Evolutionary conservation across 2,329 filamentous ascomycete genomes (phyloP), one percentile per base, ranked within the genome.

Genomic region (Shiraia bambusicola): DNA sequence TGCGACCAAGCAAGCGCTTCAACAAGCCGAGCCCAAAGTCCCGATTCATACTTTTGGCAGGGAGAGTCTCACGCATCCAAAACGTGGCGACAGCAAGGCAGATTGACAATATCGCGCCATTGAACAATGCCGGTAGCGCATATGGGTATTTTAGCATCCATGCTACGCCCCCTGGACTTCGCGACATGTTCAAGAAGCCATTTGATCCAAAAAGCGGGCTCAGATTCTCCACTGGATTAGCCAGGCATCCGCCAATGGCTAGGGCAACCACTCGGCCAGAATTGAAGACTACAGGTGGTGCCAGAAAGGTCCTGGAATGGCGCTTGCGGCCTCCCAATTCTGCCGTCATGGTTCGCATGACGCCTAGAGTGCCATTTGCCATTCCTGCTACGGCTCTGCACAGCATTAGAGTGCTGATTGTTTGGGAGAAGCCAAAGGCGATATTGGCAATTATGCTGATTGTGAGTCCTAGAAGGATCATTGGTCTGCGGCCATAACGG

Each of bases 281-380:
- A 53, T 87, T 86, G 65, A 86, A 84, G 35, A 83, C 82, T 74
- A 88, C 80, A 0, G 79, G 78, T 40, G 81, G 57, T 6, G 82
- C 66, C 24, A 83, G 61, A 42, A 83, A 82, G 0, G 79, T 79
- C 28, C 78, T 65, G 6, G 63, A 63, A 40, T 70, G 70, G 36
- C 61, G 83, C 72, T 76, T 83, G 65, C 82, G 83, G 64, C 87
- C 84, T 37, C 75, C 79, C 30, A 86, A 82, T 65, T 88, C 85
- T 2, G 79, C 78, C 26, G 87, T 84, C 78, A 87, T 84, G 2
- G 83, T 87, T 46, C 84, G 72, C 81, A 88, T 83, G 6, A 88
- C 82, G 0, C 83, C 84, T 1, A 86, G 76, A 56, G 87, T 88
- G 4, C 84, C 84, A 61, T 87, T 88, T 29, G 86, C 69, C 31